These are phyloP conservation scores for Astragalus glycyphyllos DNA, from an alignment of 306 rosid genomes.

Conservation along the genomic window DNA sequence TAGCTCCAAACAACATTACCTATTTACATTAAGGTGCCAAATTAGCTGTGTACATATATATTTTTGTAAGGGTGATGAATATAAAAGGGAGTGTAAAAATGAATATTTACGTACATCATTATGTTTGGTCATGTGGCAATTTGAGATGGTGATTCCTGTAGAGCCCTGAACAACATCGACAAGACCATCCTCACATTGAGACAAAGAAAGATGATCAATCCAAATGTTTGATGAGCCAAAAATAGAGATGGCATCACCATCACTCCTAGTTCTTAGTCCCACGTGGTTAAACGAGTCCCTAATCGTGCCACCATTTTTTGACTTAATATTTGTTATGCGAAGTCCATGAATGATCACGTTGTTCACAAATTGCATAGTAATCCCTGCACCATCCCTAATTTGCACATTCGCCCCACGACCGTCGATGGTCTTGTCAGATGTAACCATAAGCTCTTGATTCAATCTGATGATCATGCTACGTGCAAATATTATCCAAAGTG, in stretches of 20 bases:
- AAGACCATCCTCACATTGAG: conserved; percentile 70
- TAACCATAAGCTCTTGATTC: conserved; percentile 58
- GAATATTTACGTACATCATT: conserved; percentile 57
- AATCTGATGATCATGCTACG: conserved; percentile 67
- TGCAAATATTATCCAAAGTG: conserved; percentile 78
- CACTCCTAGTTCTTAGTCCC: conserved; percentile 57
- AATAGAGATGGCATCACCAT: conserved; percentile 81
- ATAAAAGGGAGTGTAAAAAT: not conserved
- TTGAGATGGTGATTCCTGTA: conserved; percentile 80
- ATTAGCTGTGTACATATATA: not conserved
- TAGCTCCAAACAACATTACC: conserved; percentile 92
- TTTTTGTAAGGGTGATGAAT: not conserved
- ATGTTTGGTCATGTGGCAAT: conserved; percentile 73
- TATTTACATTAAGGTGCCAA: not conserved
- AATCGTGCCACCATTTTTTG: conserved; percentile 61
- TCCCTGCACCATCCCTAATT: conserved; percentile 65
- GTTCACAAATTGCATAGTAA: conserved; percentile 55
- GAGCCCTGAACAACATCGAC: conserved; percentile 73
- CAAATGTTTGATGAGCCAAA: conserved; percentile 75
- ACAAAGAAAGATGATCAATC: conserved; percentile 83
- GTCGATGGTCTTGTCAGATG: conserved; percentile 82
- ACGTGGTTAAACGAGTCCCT: conserved; percentile 61
- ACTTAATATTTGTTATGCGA: conserved; percentile 46
- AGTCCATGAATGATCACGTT: conserved; percentile 76
- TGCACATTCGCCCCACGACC: conserved; percentile 76